Conservation (phyloP, 345 rosid species). For the Populus ilicifolia region DNA sequence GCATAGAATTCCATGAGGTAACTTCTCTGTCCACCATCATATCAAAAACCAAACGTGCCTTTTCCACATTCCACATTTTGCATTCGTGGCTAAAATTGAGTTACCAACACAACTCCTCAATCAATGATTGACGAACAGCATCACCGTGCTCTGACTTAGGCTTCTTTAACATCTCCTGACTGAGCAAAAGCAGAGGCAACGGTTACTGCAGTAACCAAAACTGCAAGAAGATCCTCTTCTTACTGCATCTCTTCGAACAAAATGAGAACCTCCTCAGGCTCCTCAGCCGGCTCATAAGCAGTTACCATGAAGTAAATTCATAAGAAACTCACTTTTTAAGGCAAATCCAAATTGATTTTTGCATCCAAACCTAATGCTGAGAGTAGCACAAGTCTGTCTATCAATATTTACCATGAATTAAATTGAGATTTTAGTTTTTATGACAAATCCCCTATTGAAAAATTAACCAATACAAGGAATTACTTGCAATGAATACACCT, state of each 20-base stretch:
- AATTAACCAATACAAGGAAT: background rate
- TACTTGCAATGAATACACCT: background rate
- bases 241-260: constrained; percentile 20
- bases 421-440: background rate
- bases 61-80: constrained; percentile 37
- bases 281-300: constrained; percentile 26
- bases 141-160: constrained; percentile 31
- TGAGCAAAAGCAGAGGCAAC: constrained; percentile 54
- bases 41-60: constrained; percentile 46
- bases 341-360: background rate
- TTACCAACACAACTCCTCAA: constrained; percentile 38
- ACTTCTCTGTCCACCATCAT: constrained; percentile 39
- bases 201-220: constrained; percentile 38
- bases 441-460: background rate
- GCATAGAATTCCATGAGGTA: constrained; percentile 59
- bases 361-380: background rate
- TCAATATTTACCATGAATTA: background rate
- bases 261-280: constrained; percentile 20
- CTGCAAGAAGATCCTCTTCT: constrained; percentile 30
- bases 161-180: constrained; percentile 31
- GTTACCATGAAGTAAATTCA: constrained; percentile 28
- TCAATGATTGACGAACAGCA: constrained; percentile 24
- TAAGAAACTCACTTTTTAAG: background rate
- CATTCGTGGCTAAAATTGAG: constrained; percentile 46
- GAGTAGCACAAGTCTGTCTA: background rate